phyloP scores from a whole-genome alignment of 2,329 filamentous ascomycete species.

The Sclerotiophoma versabilis region DNA sequence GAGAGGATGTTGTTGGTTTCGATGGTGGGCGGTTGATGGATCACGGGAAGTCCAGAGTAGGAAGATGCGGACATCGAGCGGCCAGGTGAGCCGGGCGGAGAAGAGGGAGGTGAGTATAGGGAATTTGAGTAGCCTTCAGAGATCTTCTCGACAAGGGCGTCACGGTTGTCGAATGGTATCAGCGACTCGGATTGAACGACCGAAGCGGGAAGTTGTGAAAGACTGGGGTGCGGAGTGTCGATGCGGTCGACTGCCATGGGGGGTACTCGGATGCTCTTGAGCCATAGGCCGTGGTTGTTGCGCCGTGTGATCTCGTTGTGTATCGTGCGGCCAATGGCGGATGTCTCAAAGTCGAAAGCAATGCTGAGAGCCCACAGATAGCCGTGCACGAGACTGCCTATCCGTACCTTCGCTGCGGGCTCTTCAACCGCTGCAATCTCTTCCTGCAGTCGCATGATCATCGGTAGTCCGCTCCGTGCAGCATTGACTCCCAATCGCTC shows the following conservation, averaged over 20 bases:
- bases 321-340: slow-evolving; percentile 73
- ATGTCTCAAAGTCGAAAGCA: slow-evolving; percentile 77
- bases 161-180: slow-evolving; percentile 76
- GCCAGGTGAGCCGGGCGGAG: slow-evolving; percentile 73
- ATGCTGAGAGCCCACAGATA: slow-evolving; percentile 85
- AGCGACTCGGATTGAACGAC: slow-evolving; percentile 53
- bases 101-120: slow-evolving; percentile 69
- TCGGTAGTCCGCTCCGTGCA: slow-evolving; percentile 78
- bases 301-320: slow-evolving; percentile 78
- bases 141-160: slow-evolving; percentile 76
- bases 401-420: slow-evolving; percentile 74
- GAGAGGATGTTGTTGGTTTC: slow-evolving; percentile 24
- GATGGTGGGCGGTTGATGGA: slow-evolving; percentile 31
- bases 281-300: slow-evolving; percentile 78
- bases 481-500: slow-evolving; percentile 83
- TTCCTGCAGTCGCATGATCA: slow-evolving; percentile 88
- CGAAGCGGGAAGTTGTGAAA: slow-evolving; percentile 31
- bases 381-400: slow-evolving; percentile 85
- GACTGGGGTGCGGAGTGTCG: slow-evolving; percentile 37
- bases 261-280: slow-evolving; percentile 75
- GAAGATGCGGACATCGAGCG: slow-evolving; percentile 67
- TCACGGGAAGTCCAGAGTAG: slow-evolving; percentile 53
- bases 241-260: slow-evolving; percentile 70
- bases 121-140: slow-evolving; percentile 72
- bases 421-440: slow-evolving; percentile 74